Conservation (phyloP, 2,329 filamentous ascomycete genomes). For the Ceratocystiopsis sp. region DNA sequence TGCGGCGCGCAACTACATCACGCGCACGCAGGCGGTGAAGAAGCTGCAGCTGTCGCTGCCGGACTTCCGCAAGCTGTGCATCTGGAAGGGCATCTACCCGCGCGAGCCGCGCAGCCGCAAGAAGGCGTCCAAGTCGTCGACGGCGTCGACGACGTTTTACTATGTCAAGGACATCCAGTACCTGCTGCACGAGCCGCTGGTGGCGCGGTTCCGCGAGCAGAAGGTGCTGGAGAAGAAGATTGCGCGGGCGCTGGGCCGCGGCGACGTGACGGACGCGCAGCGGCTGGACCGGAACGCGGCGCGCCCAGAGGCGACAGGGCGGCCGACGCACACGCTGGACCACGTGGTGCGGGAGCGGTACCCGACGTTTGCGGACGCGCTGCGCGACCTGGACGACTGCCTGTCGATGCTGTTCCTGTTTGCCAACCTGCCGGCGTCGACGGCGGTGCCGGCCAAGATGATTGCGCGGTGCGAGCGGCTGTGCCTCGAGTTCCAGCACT, state of each 20-base stretch:
- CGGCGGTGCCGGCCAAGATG: slow-evolving; percentile 83
- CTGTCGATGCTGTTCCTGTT: slow-evolving; percentile 95
- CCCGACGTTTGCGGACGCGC: slow-evolving; percentile 85
- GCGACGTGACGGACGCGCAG: slow-evolving; percentile 76
- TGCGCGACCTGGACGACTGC: slow-evolving; percentile 91
- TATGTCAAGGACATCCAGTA: slow-evolving; percentile 95
- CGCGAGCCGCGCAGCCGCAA: slow-evolving; percentile 93
- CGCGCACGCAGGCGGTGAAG: slow-evolving; percentile 86
- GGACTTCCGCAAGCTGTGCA: slow-evolving; percentile 95
- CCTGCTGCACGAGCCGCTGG: slow-evolving; percentile 84
- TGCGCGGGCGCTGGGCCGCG: slow-evolving; percentile 73
- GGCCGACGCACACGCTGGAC: slow-evolving; percentile 78
- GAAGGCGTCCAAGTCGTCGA: slow-evolving; percentile 85
- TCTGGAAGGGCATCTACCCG: slow-evolving; percentile 99
- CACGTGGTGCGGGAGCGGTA: slow-evolving; percentile 97
- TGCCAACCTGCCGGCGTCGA: slow-evolving; percentile 82
- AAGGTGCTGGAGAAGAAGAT: slow-evolving; percentile 98
- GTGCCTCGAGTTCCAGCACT: slow-evolving; percentile 93
- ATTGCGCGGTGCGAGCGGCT: slow-evolving; percentile 88
- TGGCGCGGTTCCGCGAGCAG: slow-evolving; percentile 91
- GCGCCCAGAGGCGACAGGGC: slow-evolving; percentile 77
- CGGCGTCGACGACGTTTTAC: slow-evolving; percentile 81
- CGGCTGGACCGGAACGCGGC: slow-evolving; percentile 75
- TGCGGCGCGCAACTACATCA: slow-evolving; percentile 96
- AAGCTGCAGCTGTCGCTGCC: slow-evolving; percentile 95